Conservation (phyloP, 805 yeast genomes). For the Metschnikowia arizonensis region DNA sequence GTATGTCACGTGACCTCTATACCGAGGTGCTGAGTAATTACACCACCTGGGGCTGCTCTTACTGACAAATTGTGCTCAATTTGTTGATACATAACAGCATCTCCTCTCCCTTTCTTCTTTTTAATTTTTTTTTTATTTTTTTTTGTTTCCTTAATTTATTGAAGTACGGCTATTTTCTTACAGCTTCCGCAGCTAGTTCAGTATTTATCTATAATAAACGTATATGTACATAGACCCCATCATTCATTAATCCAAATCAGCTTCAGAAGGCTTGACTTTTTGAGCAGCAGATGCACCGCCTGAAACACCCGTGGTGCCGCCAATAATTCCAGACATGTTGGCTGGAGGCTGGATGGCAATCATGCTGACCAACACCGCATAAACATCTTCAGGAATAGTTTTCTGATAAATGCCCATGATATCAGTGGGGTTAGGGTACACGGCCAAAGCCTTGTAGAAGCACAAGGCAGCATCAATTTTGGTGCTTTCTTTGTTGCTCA, state of each 20-base stretch:
- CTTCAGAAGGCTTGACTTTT: conserved; percentile 17
- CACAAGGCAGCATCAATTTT: conserved; percentile 82
- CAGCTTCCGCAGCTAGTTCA: background rate
- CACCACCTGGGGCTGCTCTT: too few species aligned
- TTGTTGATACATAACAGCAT: too few species aligned
- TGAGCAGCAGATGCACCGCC: conserved; percentile 29
- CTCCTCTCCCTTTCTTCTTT: too few species aligned
- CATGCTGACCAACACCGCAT: conserved; percentile 82
- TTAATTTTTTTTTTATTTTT: too few species aligned
- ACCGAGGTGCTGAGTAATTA: too few species aligned
- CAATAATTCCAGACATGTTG: conserved; percentile 64
- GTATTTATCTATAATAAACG: conserved; percentile 2
- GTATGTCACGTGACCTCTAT: too few species aligned
- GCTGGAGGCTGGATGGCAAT: conserved; percentile 88
- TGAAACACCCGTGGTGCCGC: conserved; percentile 23
- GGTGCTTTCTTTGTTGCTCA: conserved; percentile 59
- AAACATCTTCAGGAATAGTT: conserved; percentile 75
- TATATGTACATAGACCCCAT: conserved; percentile 5
- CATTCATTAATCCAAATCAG: conserved; percentile 17
- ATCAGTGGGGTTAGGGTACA: conserved; percentile 93
- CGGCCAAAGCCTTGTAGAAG: conserved; percentile 89
- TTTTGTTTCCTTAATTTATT: too few species aligned
- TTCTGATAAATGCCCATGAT: conserved; percentile 86
- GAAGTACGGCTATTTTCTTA: too few species aligned
- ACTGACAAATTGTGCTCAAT: too few species aligned